These are phyloP conservation scores for Globisporangium orthogonon DNA, from an alignment of 352 stramenopile genomes.

Conservation along the genomic window DNA sequence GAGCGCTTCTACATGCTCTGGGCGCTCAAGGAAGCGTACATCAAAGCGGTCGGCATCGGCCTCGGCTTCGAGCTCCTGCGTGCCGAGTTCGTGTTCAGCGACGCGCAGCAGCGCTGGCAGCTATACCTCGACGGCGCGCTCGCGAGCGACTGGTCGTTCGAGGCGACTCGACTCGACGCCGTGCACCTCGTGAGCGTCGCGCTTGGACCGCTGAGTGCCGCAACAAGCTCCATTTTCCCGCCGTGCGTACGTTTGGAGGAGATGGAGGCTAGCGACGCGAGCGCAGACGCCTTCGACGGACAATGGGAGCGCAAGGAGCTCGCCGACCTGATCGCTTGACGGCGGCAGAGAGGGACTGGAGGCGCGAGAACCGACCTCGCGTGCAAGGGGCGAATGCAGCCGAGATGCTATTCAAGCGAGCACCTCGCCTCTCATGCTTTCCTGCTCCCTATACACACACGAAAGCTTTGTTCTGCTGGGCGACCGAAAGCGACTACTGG, in stretches of 20 bases:
- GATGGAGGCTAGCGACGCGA: not conserved
- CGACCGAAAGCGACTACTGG: too few relatives aligned
- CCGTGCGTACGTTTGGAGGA: not conserved
- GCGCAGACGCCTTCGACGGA: not conserved
- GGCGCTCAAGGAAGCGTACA: constrained; percentile 75
- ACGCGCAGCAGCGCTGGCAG: constrained; percentile 20
- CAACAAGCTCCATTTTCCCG: constrained; percentile 39
- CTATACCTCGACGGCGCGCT: constrained; percentile 34
- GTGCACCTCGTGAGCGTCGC: constrained; percentile 43
- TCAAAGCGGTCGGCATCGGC: constrained; percentile 68
- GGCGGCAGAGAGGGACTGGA: too few relatives aligned
- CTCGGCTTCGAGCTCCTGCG: constrained; percentile 53
- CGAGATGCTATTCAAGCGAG: not conserved
- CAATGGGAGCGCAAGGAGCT: constrained; percentile 11
- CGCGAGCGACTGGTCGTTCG: constrained; percentile 38
- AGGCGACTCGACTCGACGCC: constrained; percentile 21
- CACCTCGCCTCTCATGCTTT: not conserved
- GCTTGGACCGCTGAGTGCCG: constrained; percentile 26
- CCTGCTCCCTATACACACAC: not conserved
- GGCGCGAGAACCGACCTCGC: too few relatives aligned
- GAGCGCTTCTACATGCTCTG: constrained; percentile 59
- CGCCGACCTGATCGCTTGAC: constrained; percentile 3
- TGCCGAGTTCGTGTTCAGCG: constrained; percentile 31
- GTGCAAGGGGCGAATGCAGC: not conserved
- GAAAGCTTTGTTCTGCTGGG: not conserved